phyloP scores from a whole-genome alignment of 345 rosid genomes.

The Camelina sativa region DNA sequence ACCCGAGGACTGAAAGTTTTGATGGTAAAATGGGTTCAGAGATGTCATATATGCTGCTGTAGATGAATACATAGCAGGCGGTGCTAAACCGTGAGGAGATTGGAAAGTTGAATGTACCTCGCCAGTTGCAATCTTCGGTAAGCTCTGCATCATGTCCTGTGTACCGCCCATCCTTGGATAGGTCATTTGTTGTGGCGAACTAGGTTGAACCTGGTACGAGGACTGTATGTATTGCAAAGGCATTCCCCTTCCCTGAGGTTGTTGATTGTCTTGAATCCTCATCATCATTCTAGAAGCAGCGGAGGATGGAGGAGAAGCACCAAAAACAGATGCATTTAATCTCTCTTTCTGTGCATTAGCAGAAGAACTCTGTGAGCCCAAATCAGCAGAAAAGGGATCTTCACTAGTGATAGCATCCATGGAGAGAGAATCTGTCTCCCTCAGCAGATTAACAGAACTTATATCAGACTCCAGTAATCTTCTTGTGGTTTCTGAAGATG shows the following conservation, averaged over 20 bases:
- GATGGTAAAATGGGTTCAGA: constrained; percentile 65
- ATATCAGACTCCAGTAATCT: constrained; percentile 53
- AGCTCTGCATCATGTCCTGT: constrained; percentile 50
- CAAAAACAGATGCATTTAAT: constrained; percentile 45
- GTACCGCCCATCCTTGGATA: constrained; percentile 57
- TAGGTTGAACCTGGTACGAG: constrained; percentile 49
- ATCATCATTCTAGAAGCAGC: constrained; percentile 49
- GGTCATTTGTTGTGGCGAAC: constrained; percentile 52
- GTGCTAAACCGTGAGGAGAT: constrained; percentile 65
- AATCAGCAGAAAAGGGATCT: constrained; percentile 48
- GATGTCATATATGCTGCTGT: constrained; percentile 74
- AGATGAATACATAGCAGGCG: constrained; percentile 62
- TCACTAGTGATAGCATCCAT: constrained; percentile 52
- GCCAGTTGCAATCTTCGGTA: constrained; percentile 53
- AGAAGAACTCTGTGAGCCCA: constrained; percentile 45
- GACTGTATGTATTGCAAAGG: constrained; percentile 50
- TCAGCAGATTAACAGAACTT: constrained; percentile 50
- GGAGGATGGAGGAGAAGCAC: constrained; percentile 45
- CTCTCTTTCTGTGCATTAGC: constrained; percentile 48
- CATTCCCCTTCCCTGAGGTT: constrained; percentile 57
- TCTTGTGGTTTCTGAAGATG: constrained; percentile 56
- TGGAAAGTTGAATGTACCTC: constrained; percentile 65
- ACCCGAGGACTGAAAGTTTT: constrained; percentile 71
- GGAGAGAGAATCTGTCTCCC: constrained; percentile 53
- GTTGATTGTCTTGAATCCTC: constrained; percentile 61